Evolutionary conservation across 208 protist genomes (phyloP), one percentile per base, ranked within the genome.

Genomic region (Herpetomonas samuelpessoai): DNA sequence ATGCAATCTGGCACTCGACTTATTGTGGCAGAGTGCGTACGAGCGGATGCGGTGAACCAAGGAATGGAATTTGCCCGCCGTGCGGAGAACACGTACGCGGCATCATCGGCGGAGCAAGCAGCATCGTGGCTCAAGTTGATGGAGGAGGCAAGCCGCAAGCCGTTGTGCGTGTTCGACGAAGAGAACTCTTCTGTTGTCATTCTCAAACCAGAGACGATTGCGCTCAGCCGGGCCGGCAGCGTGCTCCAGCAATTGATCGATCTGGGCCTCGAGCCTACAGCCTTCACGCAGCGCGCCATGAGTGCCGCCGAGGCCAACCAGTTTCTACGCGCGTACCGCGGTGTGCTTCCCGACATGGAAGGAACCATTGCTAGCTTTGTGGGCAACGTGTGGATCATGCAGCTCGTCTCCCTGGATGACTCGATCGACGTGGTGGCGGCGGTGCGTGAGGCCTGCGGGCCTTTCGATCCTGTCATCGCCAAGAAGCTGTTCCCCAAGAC

Each of bases 381-480:
- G 3, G 89, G 89, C 2, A 71, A 46, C 19, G 74, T 74, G 21
- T 96, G 89, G 86, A 68, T 89, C 38, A 9, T 93, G 61, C 89
- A 96, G 74, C 57, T 96, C 14, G 67, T 90, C 10, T 86, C 79
- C 21, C 48, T 86, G 14, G 60, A 72, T 21, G 70, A 83, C 24
- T 55, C 35, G 28, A 64, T 76, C 31, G 67, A 90, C 47, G 86
- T 88, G 0, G 75, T 93, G 19, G 67, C 69, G 0, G 16, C 52
- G 12, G 84, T 91, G 47, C 81, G 90, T 24, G 73, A 70, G 18
- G 65, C 76, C 0, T 96, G 90, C 52, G 90, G 90, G 0, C 90
- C 90, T 1, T 93, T 86, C 59, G 86, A 96, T 57, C 76, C 76
- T 22, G 63, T 76, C 22, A 77, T 97, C 22, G 96, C 93, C 19